Percentiles rank a stretch among this genome's conserved stretches.
These are phyloP conservation scores for Fusarium mangiferae DNA, from an alignment of 2,329 filamentous ascomycete species.

Conservation along the genomic window DNA sequence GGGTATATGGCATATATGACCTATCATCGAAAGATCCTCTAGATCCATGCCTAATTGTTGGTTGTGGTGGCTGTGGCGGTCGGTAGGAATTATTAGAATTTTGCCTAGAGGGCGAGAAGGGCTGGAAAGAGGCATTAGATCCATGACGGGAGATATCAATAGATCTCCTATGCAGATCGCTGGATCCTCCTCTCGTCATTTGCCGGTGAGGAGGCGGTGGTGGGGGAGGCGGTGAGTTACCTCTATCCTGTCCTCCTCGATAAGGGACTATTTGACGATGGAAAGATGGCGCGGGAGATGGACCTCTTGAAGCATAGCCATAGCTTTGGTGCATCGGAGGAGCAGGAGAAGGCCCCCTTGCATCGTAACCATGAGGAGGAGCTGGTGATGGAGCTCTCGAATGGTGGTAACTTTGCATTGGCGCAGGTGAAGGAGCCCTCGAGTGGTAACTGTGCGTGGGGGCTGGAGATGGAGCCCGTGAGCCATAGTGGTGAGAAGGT, in stretches of 20 bases:
- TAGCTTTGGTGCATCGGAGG: conserved; percentile 46
- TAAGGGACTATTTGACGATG: conserved; percentile 39
- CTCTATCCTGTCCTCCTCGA: conserved; percentile 47
- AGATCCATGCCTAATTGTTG: conserved; percentile 36
- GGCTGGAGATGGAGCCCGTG: conserved; percentile 46
- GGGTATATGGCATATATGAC: conserved; percentile 55
- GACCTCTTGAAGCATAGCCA: conserved; percentile 48
- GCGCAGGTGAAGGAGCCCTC: conserved; percentile 32
- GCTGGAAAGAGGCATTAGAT: conserved; percentile 50
- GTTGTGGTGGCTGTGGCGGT: conserved; percentile 29
- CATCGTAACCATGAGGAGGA: conserved; percentile 45
- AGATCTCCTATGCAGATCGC: conserved; percentile 50
- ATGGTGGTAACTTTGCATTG: conserved; percentile 36
- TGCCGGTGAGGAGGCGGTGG: conserved; percentile 87
- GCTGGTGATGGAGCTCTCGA: conserved; percentile 45
- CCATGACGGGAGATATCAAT: conserved; percentile 49
- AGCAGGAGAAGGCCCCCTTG: conserved; percentile 47
- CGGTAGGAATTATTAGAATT: conserved; percentile 54
- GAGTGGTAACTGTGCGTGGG: conserved; percentile 31
- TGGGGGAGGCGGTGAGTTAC: conserved; percentile 78
- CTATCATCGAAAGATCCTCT: conserved; percentile 48
- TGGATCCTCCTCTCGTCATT: conserved; percentile 53
- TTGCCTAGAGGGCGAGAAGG: conserved; percentile 48
- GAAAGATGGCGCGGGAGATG: conserved; percentile 53
- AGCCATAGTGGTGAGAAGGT: conserved; percentile 45